Conservation (phyloP, 2,329 filamentous ascomycete genomes). For the Ascochyta fabae region DNA sequence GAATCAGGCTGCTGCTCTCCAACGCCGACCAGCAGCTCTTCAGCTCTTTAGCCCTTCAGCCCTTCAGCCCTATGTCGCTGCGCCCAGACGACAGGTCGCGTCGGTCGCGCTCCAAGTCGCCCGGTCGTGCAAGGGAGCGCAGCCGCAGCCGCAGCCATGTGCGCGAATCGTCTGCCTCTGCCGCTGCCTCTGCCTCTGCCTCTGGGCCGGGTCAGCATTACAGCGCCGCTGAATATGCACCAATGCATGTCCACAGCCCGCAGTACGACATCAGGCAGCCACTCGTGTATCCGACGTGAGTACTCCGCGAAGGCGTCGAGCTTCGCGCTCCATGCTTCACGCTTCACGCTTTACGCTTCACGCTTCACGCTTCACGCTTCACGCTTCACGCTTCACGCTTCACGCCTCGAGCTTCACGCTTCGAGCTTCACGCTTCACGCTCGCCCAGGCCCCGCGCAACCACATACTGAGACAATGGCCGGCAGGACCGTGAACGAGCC, state of each 20-base stretch:
- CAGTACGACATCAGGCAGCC: constrained; percentile 53
- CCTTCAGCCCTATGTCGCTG: constrained; percentile 44
- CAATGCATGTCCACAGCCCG: constrained; percentile 31
- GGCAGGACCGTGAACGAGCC: constrained; percentile 30
- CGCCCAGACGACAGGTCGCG: constrained; percentile 48
- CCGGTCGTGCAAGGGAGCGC: constrained; percentile 44
- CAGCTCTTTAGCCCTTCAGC: neutral
- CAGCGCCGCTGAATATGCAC: constrained; percentile 10
- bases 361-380: neutral
- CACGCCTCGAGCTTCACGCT: no score
- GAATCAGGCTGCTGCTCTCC: neutral
- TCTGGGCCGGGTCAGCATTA: constrained; percentile 17
- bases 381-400: no score
- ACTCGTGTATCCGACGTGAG: constrained; percentile 45
- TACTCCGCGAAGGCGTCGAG: constrained; percentile 14
- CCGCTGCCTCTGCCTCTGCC: neutral
- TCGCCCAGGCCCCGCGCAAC: neutral
- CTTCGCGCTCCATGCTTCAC: no score
- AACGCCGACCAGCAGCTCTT: neutral
- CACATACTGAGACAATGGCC: constrained; percentile 40
- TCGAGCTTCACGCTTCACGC: neutral
- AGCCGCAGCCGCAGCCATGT: constrained; percentile 33
- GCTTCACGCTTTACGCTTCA: no score
- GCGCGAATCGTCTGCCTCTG: neutral
- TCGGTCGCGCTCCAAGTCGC: constrained; percentile 53